Conservation (phyloP, 306 rosid genomes). For the Cicer cuneatum region DNA sequence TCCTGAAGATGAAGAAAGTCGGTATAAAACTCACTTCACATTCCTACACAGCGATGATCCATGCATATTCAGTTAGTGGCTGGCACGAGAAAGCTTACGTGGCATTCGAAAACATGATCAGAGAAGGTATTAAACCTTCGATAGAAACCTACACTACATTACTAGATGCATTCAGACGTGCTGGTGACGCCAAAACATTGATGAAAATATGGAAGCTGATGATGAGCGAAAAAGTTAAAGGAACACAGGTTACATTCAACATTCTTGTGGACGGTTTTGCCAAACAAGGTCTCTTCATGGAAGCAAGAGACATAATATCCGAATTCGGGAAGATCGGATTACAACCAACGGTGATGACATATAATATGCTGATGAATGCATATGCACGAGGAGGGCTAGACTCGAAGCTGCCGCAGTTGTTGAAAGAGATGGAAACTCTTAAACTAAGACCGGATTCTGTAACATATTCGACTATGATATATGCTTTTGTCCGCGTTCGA, state of each 20-base stretch:
- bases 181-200: conserved; percentile 71
- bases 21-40: conserved; percentile 83
- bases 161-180: conserved; percentile 81
- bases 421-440: conserved; percentile 76
- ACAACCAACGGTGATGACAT: conserved; percentile 81
- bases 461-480: conserved; percentile 85
- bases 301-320: conserved; percentile 81
- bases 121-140: conserved; percentile 73
- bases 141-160: conserved; percentile 87
- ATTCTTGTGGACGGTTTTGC: conserved; percentile 88
- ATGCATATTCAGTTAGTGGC: conserved; percentile 79
- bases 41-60: conserved; percentile 86
- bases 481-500: conserved; percentile 71
- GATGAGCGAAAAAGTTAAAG: conserved; percentile 66
- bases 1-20: conserved; percentile 80
- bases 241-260: conserved; percentile 75
- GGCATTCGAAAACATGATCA: conserved; percentile 76
- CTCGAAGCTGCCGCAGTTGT: conserved; percentile 74
- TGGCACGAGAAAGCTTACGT: conserved; percentile 86
- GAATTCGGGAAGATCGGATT: conserved; percentile 79
- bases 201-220: conserved; percentile 86
- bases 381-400: conserved; percentile 88
- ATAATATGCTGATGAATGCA: conserved; percentile 86
- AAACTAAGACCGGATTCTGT: conserved; percentile 81
- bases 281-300: conserved; percentile 78